Evolutionary conservation across 2,329 filamentous ascomycete species (phyloP).

Genomic region (Septoria petroselini): DNA sequence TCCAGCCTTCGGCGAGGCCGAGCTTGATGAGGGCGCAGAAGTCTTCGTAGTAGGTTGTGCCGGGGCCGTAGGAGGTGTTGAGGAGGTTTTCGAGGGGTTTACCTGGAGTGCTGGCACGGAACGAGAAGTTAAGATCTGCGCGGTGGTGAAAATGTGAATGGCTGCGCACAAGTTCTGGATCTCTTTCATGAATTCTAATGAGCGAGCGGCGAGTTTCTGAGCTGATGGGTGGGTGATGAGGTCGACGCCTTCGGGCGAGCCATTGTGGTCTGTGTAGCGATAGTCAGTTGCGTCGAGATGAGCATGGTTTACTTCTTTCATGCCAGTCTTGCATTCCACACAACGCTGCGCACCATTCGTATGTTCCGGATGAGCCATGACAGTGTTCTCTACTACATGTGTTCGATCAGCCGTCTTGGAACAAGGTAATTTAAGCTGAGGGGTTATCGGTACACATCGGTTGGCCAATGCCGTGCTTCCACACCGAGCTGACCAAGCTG

Average conservation of each 20-base stretch:
- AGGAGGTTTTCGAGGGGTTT: conserved; percentile 38
- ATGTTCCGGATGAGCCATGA: conserved; percentile 17
- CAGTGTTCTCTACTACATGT: too few species aligned
- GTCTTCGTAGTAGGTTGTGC: conserved; percentile 40
- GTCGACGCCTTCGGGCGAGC: conserved; percentile 29
- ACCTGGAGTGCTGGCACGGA: conserved; percentile 36
- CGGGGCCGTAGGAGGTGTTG: conserved; percentile 39
- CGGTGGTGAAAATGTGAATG: not conserved
- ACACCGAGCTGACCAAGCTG: too few species aligned
- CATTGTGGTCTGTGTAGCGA: conserved; percentile 21
- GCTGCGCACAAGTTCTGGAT: conserved; percentile 27
- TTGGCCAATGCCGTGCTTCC: not conserved
- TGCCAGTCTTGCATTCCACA: conserved; percentile 17
- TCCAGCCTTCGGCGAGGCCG: conserved; percentile 41
- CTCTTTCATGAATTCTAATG: conserved; percentile 29
- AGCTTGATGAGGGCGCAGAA: conserved; percentile 37
- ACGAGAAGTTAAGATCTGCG: not conserved
- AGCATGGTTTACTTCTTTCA: not conserved
- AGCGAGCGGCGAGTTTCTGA: conserved; percentile 25
- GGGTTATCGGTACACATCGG: conserved; percentile 4
- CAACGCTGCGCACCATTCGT: conserved; percentile 18
- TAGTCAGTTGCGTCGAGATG: too few species aligned
- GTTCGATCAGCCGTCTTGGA: not conserved
- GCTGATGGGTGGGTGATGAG: conserved; percentile 26
- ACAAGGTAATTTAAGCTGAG: not conserved